Conservation (phyloP, 192 early-diverging fungal species). For the Coemansia sp. region DNA sequence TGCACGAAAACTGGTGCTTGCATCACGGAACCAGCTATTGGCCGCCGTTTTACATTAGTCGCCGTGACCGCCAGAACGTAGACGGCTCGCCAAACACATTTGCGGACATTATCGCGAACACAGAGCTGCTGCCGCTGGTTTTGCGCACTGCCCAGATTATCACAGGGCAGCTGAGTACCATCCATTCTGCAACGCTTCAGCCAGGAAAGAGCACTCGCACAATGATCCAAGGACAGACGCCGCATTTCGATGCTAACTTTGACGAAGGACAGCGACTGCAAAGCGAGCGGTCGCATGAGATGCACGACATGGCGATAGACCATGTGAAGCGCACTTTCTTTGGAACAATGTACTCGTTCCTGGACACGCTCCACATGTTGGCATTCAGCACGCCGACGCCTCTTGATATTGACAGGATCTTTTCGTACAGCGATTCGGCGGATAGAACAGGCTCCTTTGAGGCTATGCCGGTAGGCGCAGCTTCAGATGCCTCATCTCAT, state of each 20-base stretch:
- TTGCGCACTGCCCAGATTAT: slow-evolving; percentile 49
- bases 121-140: slow-evolving; percentile 49
- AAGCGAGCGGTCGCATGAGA: slow-evolving; percentile 57
- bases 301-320: slow-evolving; percentile 43
- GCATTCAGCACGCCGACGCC: slow-evolving; percentile 32
- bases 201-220: slow-evolving; percentile 45
- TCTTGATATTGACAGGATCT: not conserved
- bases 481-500: not conserved
- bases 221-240: slow-evolving; percentile 39
- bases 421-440: not conserved
- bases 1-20: slow-evolving; percentile 51
- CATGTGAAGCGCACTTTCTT: slow-evolving; percentile 68
- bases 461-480: not conserved
- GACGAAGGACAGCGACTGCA: slow-evolving; percentile 49
- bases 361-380: slow-evolving; percentile 80
- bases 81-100: slow-evolving; percentile 31
- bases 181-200: slow-evolving; percentile 41
- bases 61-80: slow-evolving; percentile 25
- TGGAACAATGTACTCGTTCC: slow-evolving; percentile 69
- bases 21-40: slow-evolving; percentile 52
- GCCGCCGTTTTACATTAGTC: slow-evolving; percentile 42
- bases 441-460: not conserved
- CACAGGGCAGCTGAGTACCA: slow-evolving; percentile 35
- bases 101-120: slow-evolving; percentile 47
- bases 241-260: slow-evolving; percentile 46